Evolutionary conservation across 2,329 filamentous ascomycete genomes (phyloP).

Genomic region (Fusarium luffae): DNA sequence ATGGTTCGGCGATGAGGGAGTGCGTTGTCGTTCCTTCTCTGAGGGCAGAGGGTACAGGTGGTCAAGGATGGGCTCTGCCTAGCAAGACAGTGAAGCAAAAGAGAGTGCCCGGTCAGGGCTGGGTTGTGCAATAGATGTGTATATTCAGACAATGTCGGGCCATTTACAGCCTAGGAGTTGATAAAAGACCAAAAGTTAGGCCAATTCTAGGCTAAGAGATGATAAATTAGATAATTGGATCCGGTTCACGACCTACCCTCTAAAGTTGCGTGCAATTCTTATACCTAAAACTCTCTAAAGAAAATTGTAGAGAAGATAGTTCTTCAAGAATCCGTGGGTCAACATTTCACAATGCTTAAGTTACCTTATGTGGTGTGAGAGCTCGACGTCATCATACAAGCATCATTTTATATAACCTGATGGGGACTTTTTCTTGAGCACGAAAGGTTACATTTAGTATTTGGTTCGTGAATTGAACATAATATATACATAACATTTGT

Average conservation of each 20-base stretch:
- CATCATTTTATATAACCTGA: constrained; percentile 3
- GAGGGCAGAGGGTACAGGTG: constrained; percentile 72
- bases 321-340: fast-evolving
- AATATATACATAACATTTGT: background rate
- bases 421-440: background rate
- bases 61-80: constrained; percentile 84
- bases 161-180: background rate
- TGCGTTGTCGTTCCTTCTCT: constrained; percentile 87
- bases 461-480: background rate
- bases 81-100: constrained; percentile 86
- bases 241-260: background rate
- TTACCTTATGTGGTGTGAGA: background rate
- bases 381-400: constrained; percentile 20
- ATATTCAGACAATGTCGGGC: background rate
- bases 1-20: constrained; percentile 66
- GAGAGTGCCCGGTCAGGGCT: constrained; percentile 77
- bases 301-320: fast-evolving
- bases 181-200: background rate
- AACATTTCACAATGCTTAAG: background rate
- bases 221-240: background rate
- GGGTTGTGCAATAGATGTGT: constrained; percentile 70
- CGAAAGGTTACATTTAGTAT: background rate
- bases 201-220: background rate
- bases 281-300: fast-evolving
- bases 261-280: background rate